Conservation (phyloP, 2,329 filamentous ascomycete species). For the Talaromyces marneffei region DNA sequence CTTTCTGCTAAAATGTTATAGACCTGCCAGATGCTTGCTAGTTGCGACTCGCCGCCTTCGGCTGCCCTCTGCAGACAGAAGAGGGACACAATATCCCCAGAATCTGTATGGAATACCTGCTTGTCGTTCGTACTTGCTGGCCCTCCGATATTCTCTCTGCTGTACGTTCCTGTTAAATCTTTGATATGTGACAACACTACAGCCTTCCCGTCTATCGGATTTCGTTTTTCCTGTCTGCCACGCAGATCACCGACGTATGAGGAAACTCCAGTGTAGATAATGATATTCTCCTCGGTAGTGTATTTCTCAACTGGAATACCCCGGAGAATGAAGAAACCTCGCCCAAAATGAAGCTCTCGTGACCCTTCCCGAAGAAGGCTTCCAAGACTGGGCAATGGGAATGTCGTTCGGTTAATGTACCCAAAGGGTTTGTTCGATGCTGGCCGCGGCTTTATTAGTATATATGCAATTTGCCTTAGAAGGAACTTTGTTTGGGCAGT, state of each 20-base stretch:
- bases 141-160: conserved; percentile 32
- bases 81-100: conserved; percentile 50
- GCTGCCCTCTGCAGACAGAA: conserved; percentile 43
- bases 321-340: conserved; percentile 42
- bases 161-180: conserved; percentile 43
- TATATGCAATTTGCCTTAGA: background rate
- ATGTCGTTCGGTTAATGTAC: conserved; percentile 43
- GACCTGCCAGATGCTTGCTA: conserved; percentile 49
- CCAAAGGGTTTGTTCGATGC: conserved; percentile 28
- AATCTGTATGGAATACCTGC: conserved; percentile 53
- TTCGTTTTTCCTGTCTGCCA: conserved; percentile 40
- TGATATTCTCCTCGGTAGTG: conserved; percentile 32
- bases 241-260: conserved; percentile 37
- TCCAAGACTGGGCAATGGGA: conserved; percentile 37
- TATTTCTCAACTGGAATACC: conserved; percentile 37
- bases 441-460: conserved; percentile 12
- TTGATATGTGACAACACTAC: conserved; percentile 59
- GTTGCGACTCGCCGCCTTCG: conserved; percentile 48
- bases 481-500: background rate
- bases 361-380: conserved; percentile 30
- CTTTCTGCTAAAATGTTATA: conserved; percentile 51
- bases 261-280: conserved; percentile 41
- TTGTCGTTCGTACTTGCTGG: conserved; percentile 41
- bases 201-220: conserved; percentile 10
- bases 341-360: conserved; percentile 35